Base-by-base conservation (phyloP, 2,329 filamentous ascomycete genomes). In the Emericellopsis atlantica region DNA sequence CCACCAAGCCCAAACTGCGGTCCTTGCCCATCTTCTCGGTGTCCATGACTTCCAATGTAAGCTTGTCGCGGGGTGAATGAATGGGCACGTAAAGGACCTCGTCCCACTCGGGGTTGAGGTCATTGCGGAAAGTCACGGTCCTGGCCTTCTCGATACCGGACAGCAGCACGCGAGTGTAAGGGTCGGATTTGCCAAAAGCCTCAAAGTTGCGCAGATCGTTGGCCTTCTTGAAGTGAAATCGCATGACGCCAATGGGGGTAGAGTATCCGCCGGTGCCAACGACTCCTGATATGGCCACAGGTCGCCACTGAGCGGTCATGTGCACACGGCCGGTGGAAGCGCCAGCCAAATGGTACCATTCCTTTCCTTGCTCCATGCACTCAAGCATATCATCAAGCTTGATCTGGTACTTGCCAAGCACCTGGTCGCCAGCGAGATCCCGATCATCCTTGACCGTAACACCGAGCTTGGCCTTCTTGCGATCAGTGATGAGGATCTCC, bases 121-220 rank as follows among this genome's bases (percentile, higher is more conserved):
- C 93, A 63, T 95, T 98, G 57, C 87, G 81, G 69, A 92, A 95
- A 0, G 90, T 96, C 39, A 98, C 92, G 3, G 92, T 96, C 43
- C 89, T 79, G 9, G 77, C 88, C 60, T 90, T 94, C 56, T 92
- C 83, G 43, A 96, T 79, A 36, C 92, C 90, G 37, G 89, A 95
- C 7, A 95, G 72, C 40, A 95, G 62, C 2, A 96, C 83, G 34
- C 90, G 81, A 18, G 81, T 85, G 53, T 98, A 98, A 0, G 92
- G 87, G 59, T 98, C 93, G 1, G 92, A 96, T 62, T 96, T 96
- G 62, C 92, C 92, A 60, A 98, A 77, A 3, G 87, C 86, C 62
- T 98, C 92, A 40, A 95, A 74, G 58, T 98, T 98, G 44, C 88
- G 84, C 35, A 98, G 73, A 51, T 89, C 78, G 39, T 72, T 76